Percentiles rank a stretch among this genome's conserved stretches.
Evolutionary conservation across 495 filamentous ascomycete genomes (phyloP).

Genomic region (Penicillium flavigenum): DNA sequence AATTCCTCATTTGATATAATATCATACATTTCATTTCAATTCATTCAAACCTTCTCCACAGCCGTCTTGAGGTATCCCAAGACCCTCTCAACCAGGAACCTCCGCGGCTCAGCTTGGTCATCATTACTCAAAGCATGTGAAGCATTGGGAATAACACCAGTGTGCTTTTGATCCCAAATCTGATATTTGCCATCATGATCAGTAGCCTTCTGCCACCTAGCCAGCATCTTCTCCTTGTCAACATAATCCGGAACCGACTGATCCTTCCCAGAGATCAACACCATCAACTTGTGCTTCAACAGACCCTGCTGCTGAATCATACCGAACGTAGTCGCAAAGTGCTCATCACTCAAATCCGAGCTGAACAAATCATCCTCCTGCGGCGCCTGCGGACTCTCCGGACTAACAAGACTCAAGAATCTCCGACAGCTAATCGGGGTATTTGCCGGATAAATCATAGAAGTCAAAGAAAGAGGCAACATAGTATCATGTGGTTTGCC

Average conservation of each 20-base stretch:
- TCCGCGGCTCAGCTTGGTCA: conserved; percentile 44
- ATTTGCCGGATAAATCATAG: conserved; percentile 33
- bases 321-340: conserved; percentile 63
- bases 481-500: conserved; percentile 29
- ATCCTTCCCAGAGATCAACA: conserved; percentile 68
- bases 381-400: conserved; percentile 44
- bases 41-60: background rate
- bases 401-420: conserved; percentile 63
- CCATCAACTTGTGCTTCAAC: conserved; percentile 46
- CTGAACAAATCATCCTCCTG: conserved; percentile 88
- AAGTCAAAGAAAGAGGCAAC: conserved; percentile 37
- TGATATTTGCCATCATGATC: conserved; percentile 25
- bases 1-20: background rate
- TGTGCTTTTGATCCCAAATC: conserved; percentile 43
- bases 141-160: conserved; percentile 43
- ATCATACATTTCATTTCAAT: conserved; percentile 18
- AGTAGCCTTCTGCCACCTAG: conserved; percentile 62
- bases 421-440: conserved; percentile 62
- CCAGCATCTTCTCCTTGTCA: conserved; percentile 62
- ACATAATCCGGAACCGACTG: conserved; percentile 62
- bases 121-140: conserved; percentile 50
- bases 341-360: conserved; percentile 65
- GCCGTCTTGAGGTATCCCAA: conserved; percentile 29
- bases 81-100: conserved; percentile 38
- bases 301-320: conserved; percentile 51